phyloP scores from a whole-genome alignment of 495 filamentous ascomycete genomes.

The Aspergillus avenaceus region DNA sequence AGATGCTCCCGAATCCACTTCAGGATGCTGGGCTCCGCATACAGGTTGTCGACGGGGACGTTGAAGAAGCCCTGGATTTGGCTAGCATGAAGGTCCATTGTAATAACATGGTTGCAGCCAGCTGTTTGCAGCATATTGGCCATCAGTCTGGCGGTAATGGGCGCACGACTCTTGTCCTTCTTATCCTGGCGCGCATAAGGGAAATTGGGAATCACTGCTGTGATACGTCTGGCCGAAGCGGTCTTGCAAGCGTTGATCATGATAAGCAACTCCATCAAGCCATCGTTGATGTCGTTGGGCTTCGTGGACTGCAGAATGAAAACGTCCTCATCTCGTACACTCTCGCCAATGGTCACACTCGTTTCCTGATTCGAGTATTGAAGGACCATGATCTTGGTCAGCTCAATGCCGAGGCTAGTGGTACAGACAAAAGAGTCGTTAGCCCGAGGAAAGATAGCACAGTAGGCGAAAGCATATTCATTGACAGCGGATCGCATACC shows the following conservation, averaged over 20 bases:
- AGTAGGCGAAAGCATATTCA: background rate
- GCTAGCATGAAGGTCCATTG: slow-evolving; percentile 70
- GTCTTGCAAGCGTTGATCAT: slow-evolving; percentile 99
- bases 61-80: slow-evolving; percentile 91
- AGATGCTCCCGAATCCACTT: slow-evolving; percentile 89
- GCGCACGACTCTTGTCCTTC: slow-evolving; percentile 93
- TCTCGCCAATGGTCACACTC: slow-evolving; percentile 94
- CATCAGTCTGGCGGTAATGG: slow-evolving; percentile 82
- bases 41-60: slow-evolving; percentile 94
- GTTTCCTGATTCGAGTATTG: slow-evolving; percentile 99
- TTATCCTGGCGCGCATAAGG: slow-evolving; percentile 99
- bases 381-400: slow-evolving; percentile 87
- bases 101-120: slow-evolving; percentile 81
- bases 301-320: slow-evolving; percentile 96
- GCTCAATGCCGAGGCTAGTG: slow-evolving; percentile 80
- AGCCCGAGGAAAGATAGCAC: slow-evolving; percentile 4
- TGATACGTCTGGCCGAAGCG: slow-evolving; percentile 89
- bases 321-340: slow-evolving; percentile 94
- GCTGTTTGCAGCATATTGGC: slow-evolving; percentile 98
- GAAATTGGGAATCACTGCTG: slow-evolving; percentile 91
- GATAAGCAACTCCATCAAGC: slow-evolving; percentile 96
- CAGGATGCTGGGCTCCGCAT: slow-evolving; percentile 90
- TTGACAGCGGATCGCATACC: slow-evolving; percentile 49
- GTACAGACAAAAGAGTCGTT: slow-evolving; percentile 5
- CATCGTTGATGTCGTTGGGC: slow-evolving; percentile 97